Evolutionary conservation across 2,329 filamentous ascomycete species (phyloP), one percentile per base, ranked within the genome.

Genomic region (Colletotrichum tanaceti): DNA sequence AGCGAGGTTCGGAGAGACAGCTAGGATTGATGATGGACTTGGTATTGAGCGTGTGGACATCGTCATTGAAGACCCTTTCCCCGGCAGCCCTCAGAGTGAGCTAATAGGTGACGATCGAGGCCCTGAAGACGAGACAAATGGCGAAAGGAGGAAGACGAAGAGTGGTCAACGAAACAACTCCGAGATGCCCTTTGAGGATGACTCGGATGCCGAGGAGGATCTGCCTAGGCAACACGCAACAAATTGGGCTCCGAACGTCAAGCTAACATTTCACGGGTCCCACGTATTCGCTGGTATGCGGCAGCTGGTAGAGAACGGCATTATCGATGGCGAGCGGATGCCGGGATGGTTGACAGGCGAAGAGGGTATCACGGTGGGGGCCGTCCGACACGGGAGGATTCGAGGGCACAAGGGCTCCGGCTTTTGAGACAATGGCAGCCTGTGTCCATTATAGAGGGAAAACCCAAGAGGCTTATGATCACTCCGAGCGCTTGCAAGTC

Each of bases 331-430:
- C 1, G 86, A 90, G 74, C 87, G 84, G 63, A 94, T 97, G 91
- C 93, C 94, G 0, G 91, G 91, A 0, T 97, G 93, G 93, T 91
- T 97, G 90, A 96, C 93, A 1, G 94, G 93, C 2, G 93, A 97
- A 74, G 91, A 93, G 52, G 91, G 90, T 0, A 89, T 96, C 5
- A 96, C 92, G 61, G 84, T 90, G 44, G 91, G 92, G 0, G 85
- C 88, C 35, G 88, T 97, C 4, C 86, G 84, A 71, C 79, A 88
- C 67, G 93, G 93, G 2, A 84, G 89, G 70, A 89, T 94, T 73
- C 80, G 81, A 50, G 87, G 86, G 1, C 80, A 86, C 73, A 88
- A 84, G 70, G 87, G 87, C 5, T 86, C 86, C 1, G 86, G 86
- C 1, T 68, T 89, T 67, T 87, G 72, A 78, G 14, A 20, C 13